A percentile compares a stretch with the other conserved stretches of the same genome.
Conservation (phyloP, 2,329 filamentous ascomycete genomes). For the Torrubiella hemipterigena region DNA sequence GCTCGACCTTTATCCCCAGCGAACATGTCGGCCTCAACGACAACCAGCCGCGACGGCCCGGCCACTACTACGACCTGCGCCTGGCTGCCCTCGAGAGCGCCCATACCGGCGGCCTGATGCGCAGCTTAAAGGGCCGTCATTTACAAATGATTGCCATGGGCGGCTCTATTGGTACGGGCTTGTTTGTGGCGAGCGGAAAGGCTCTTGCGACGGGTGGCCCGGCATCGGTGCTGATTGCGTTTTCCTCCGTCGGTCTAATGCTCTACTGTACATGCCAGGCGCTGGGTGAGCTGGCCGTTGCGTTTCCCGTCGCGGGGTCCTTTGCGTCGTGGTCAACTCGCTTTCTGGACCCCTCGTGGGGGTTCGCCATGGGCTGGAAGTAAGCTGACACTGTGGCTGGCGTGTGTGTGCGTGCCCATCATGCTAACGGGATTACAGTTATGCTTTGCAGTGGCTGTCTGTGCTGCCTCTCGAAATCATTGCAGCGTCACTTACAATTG, state of each 20-base stretch:
- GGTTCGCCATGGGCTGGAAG: slow-evolving; percentile 83
- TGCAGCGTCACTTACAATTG: slow-evolving; percentile 71
- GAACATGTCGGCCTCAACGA: not conserved
- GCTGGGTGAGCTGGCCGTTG: slow-evolving; percentile 71
- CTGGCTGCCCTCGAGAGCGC: slow-evolving; percentile 4
- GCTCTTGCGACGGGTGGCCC: slow-evolving; percentile 58
- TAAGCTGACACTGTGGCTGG: slow-evolving; percentile 15
- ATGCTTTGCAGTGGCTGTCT: slow-evolving; percentile 79
- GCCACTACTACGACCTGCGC: slow-evolving; percentile 5
- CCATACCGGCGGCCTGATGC: slow-evolving; percentile 5
- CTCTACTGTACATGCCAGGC: slow-evolving; percentile 77
- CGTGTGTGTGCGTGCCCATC: not conserved
- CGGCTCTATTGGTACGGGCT: slow-evolving; percentile 64
- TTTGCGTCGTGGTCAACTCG: slow-evolving; percentile 78
- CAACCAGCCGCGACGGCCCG: not conserved
- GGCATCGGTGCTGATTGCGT: slow-evolving; percentile 58
- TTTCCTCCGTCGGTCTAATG: slow-evolving; percentile 63
- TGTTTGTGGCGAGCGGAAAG: slow-evolving; percentile 66
- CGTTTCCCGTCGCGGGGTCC: slow-evolving; percentile 73
- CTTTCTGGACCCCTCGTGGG: slow-evolving; percentile 79
- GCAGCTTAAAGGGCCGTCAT: slow-evolving; percentile 56
- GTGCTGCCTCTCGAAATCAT: slow-evolving; percentile 79
- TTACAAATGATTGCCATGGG: slow-evolving; percentile 90
- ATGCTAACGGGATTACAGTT: slow-evolving; percentile 31
- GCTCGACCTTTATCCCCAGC: not conserved